Percentiles rank a stretch among this genome's conserved stretches.
Evolutionary conservation across 2,329 filamentous ascomycete genomes (phyloP).

Genomic region (Hypoxylon sp.): DNA sequence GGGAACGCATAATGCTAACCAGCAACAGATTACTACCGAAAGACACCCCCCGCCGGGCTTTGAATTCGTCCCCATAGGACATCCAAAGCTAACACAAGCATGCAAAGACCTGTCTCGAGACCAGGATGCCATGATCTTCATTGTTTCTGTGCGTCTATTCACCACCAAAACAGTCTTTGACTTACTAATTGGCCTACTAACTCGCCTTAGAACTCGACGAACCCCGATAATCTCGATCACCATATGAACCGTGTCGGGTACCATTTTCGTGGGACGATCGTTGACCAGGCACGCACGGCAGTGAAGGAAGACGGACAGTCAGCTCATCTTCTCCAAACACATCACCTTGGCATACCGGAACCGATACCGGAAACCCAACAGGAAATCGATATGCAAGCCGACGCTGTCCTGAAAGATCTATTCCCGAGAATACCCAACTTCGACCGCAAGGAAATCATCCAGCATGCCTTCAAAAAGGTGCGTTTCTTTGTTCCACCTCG

Average conservation of each 20-base stretch:
- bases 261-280: conserved; percentile 69
- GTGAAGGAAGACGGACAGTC: conserved; percentile 44
- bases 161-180: neutral
- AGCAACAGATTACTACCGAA: conserved; percentile 63
- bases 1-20: conserved; percentile 40
- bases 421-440: conserved; percentile 75
- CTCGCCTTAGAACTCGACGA: conserved; percentile 49
- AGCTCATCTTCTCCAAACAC: conserved; percentile 44
- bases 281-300: conserved; percentile 63
- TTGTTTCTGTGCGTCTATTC: conserved; percentile 67
- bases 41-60: conserved; percentile 69
- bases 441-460: conserved; percentile 71
- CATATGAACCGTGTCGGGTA: conserved; percentile 71
- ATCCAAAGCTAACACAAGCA: conserved; percentile 68
- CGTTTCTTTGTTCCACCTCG: conserved; percentile 40
- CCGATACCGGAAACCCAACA: conserved; percentile 69
- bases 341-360: conserved; percentile 58
- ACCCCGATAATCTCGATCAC: conserved; percentile 56
- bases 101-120: conserved; percentile 75
- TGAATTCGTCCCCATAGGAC: conserved; percentile 71
- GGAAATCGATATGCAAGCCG: conserved; percentile 72
- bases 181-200: conserved; percentile 47
- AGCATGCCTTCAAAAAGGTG: conserved; percentile 73
- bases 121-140: conserved; percentile 72
- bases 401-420: conserved; percentile 70